Evolutionary conservation across 306 rosid genomes (phyloP).

Genomic region (Erythrophleum fordii): DNA sequence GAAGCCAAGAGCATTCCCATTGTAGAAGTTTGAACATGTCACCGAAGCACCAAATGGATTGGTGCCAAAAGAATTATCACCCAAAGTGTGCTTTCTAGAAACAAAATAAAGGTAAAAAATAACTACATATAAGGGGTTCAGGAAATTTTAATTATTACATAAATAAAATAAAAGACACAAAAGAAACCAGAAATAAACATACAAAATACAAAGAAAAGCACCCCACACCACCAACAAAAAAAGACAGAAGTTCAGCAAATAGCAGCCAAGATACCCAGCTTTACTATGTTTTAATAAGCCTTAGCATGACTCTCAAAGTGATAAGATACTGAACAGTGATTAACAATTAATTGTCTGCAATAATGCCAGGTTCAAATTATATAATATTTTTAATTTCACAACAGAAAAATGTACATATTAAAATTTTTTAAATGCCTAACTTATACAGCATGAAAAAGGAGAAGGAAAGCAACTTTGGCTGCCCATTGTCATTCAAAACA

Average conservation of each 20-base stretch:
- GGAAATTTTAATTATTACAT: conserved; percentile 34
- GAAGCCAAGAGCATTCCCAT: conserved; percentile 67
- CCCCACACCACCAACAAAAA: background rate
- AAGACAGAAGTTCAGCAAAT: conserved; percentile 7
- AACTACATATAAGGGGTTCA: conserved; percentile 47
- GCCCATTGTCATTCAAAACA: conserved; percentile 3
- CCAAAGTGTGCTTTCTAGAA: conserved; percentile 86
- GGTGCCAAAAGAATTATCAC: conserved; percentile 85
- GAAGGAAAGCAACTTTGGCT: conserved; percentile 13
- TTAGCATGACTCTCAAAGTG: conserved; percentile 12
- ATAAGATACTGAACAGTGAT: conserved; percentile 21
- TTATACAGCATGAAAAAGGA: conserved; percentile 23
- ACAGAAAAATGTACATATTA: background rate
- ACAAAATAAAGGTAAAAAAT: conserved; percentile 58
- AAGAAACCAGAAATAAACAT: conserved; percentile 13
- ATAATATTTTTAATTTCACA: conserved; percentile 1
- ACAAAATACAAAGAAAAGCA: conserved; percentile 7
- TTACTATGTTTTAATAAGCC: conserved; percentile 18
- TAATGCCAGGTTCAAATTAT: conserved; percentile 7
- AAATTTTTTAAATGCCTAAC: background rate
- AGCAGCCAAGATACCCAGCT: conserved; percentile 30
- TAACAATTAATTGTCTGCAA: conserved; percentile 12
- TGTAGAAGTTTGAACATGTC: conserved; percentile 63
- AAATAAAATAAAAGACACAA: conserved; percentile 29
- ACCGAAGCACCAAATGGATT: conserved; percentile 74